phyloP scores from a whole-genome alignment of 2,329 filamentous ascomycete species.

The Hypoxylon sp. region DNA sequence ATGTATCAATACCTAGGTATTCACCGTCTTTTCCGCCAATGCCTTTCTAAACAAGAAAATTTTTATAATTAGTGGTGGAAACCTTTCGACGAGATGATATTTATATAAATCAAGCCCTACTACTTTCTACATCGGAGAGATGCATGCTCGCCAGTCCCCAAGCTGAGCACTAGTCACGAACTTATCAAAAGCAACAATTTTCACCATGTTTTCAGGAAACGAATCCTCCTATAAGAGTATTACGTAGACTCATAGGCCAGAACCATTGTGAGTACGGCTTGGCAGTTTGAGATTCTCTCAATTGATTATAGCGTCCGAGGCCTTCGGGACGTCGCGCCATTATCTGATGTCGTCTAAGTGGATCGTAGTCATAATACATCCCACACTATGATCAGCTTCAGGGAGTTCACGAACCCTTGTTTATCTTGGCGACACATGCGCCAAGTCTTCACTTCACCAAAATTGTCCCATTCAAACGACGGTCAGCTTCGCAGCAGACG shows the following conservation, averaged over 20 bases:
- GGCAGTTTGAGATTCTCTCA: slow-evolving; percentile 12
- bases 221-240: not conserved
- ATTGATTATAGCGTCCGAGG: slow-evolving; percentile 4
- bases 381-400: slow-evolving; percentile 21
- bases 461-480: slow-evolving; percentile 19
- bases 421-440: slow-evolving; percentile 11
- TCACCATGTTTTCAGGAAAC: not conserved
- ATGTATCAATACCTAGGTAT: not conserved
- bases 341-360: slow-evolving; percentile 10
- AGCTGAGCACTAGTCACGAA: not conserved
- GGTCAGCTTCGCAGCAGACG: not conserved
- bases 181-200: not conserved
- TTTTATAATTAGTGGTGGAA: not conserved
- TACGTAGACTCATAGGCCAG: not conserved
- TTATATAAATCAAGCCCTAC: not conserved
- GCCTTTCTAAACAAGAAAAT: not conserved
- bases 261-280: not conserved
- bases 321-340: slow-evolving; percentile 7
- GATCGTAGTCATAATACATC: not conserved
- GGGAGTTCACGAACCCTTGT: slow-evolving; percentile 5
- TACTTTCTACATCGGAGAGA: not conserved
- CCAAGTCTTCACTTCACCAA: slow-evolving; percentile 16
- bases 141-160: not conserved
- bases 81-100: not conserved
- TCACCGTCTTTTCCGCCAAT: not conserved